A percentile compares a stretch with the other conserved stretches of the same genome.
Conservation (phyloP, 1,139 yeast genomes). For the Saccharomycopsis hybrid region DNA sequence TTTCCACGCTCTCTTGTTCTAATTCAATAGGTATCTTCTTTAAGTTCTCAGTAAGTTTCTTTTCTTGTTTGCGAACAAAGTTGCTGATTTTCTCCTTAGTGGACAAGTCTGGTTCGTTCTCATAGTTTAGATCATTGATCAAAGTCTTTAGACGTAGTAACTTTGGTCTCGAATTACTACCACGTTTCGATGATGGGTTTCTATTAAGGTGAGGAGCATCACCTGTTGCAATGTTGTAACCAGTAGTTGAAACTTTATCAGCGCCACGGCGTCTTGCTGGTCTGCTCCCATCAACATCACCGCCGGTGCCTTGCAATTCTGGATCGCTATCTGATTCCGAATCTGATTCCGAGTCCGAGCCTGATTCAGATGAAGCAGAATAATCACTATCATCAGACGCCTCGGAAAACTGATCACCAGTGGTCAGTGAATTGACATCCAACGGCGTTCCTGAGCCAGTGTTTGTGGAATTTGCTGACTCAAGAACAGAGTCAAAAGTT, state of each 20-base stretch:
- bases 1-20: slow-evolving; percentile 27
- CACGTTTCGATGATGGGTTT: slow-evolving; percentile 1
- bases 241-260: neutral
- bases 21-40: slow-evolving; percentile 10
- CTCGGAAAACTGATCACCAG: too few species aligned
- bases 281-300: neutral
- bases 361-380: neutral
- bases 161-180: slow-evolving; percentile 9
- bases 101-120: slow-evolving; percentile 17
- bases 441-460: neutral
- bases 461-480: neutral
- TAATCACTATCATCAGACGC: neutral
- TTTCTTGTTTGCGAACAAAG: slow-evolving; percentile 18
- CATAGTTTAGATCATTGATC: slow-evolving; percentile 17
- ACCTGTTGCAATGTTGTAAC: neutral
- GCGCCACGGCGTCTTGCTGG: neutral
- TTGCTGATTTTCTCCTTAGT: slow-evolving; percentile 17
- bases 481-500: neutral
- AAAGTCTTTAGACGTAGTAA: slow-evolving; percentile 15
- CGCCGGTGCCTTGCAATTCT: slow-evolving; percentile 11
- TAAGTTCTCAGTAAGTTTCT: slow-evolving; percentile 10
- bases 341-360: slow-evolving; percentile 17
- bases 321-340: slow-evolving; percentile 19
- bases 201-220: neutral
- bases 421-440: neutral